Evolutionary conservation across 352 stramenopile genomes (phyloP).

Genomic region (Globisporangium lucens): DNA sequence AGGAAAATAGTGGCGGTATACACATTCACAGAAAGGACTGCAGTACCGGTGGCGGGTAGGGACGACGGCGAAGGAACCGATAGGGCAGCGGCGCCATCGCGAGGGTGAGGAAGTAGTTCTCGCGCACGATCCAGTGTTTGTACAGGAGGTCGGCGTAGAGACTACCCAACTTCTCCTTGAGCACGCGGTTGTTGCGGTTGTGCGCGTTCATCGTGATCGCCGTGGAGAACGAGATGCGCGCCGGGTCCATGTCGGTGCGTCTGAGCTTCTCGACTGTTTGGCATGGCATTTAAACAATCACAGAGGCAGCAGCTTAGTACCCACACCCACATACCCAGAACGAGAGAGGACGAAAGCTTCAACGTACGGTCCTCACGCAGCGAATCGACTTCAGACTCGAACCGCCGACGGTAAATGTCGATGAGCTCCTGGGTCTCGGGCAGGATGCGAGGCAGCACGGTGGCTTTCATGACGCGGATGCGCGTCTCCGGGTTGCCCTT

Average conservation of each 20-base stretch:
- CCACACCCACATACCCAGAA: neutral
- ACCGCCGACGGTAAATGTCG: conserved; percentile 36
- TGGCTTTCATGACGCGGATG: conserved; percentile 59
- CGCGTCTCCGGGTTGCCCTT: conserved; percentile 28
- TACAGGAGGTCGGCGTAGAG: conserved; percentile 57
- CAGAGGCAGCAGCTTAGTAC: neutral
- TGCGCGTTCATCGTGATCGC: conserved; percentile 54
- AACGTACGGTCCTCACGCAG: conserved; percentile 38
- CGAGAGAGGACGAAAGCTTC: neutral
- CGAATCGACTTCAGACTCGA: conserved; percentile 37
- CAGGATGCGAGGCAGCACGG: conserved; percentile 60
- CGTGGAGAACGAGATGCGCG: conserved; percentile 54
- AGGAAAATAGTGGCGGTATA: neutral
- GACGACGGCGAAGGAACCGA: conserved; percentile 12
- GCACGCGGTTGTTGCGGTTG: conserved; percentile 66
- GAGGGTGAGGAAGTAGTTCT: conserved; percentile 46
- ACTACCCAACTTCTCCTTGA: conserved; percentile 45
- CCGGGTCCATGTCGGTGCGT: conserved; percentile 45
- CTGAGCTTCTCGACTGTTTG: conserved; percentile 29
- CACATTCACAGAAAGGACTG: neutral
- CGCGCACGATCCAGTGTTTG: conserved; percentile 27
- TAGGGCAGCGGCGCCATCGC: conserved; percentile 40
- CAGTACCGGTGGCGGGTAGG: conserved; percentile 12
- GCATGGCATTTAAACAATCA: neutral
- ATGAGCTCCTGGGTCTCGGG: conserved; percentile 50